Evolutionary conservation across 805 yeast species (phyloP).

Genomic region (Starmerella vaccinii): DNA sequence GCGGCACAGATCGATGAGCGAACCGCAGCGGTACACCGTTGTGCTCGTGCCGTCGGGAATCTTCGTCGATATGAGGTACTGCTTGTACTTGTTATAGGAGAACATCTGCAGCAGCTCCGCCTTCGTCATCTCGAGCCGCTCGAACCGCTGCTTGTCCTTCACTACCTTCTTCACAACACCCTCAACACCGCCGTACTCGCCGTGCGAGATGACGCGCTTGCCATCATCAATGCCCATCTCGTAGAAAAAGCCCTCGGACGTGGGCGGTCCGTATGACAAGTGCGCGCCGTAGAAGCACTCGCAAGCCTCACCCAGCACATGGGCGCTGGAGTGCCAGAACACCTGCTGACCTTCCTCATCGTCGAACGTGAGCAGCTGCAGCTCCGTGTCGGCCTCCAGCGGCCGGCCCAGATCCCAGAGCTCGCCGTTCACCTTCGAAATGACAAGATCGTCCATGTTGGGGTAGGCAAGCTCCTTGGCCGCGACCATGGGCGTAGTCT

Average conservation of each 20-base stretch:
- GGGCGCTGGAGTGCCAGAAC: conserved; percentile 99
- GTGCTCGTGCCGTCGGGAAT: conserved; percentile 93
- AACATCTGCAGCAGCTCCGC: conserved; percentile 89
- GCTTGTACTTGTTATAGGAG: conserved; percentile 90
- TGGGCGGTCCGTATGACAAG: conserved; percentile 90
- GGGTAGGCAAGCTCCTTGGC: conserved; percentile 80
- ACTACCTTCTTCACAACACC: conserved; percentile 78
- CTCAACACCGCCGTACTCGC: conserved; percentile 77
- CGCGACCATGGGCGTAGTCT: conserved; percentile 78
- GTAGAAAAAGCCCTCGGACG: conserved; percentile 94
- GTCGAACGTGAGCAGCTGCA: conserved; percentile 84
- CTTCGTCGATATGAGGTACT: conserved; percentile 71
- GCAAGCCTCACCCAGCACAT: conserved; percentile 94
- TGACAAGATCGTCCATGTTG: conserved; percentile 78
- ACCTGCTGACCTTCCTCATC: conserved; percentile 90
- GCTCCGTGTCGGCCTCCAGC: conserved; percentile 54
- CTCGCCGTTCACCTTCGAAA: conserved; percentile 79
- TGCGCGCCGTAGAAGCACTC: conserved; percentile 95
- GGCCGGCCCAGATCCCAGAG: conserved; percentile 97
- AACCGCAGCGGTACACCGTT: conserved; percentile 96
- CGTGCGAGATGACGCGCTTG: conserved; percentile 62
- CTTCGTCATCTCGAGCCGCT: conserved; percentile 83
- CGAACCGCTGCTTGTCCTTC: conserved; percentile 91
- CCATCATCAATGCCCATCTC: conserved; percentile 82
- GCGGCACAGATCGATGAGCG: conserved; percentile 88